Percentiles rank a stretch among this genome's conserved stretches.
Conservation (phyloP, 176 grass and related monocot genomes). For the Avena sativa region DNA sequence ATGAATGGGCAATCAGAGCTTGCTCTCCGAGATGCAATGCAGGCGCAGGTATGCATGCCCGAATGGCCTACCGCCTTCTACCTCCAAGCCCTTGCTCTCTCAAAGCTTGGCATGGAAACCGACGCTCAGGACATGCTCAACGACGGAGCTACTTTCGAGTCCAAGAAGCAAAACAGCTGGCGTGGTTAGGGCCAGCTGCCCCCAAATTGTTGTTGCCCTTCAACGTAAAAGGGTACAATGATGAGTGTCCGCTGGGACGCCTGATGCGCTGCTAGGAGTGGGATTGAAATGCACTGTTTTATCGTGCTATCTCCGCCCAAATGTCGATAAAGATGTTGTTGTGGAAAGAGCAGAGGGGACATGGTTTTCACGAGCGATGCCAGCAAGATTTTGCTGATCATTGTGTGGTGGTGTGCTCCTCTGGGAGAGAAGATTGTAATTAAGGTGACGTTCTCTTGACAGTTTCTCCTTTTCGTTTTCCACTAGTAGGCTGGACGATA, state of each 20-base stretch:
- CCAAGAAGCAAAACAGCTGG: constrained; percentile 95
- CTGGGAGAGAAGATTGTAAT: constrained; percentile 50
- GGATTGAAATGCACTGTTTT: constrained; percentile 60
- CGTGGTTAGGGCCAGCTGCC: constrained; percentile 50
- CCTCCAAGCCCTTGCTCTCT: constrained; percentile 93
- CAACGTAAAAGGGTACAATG: constrained; percentile 24
- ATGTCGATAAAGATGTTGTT: constrained; percentile 30
- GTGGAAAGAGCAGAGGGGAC: constrained; percentile 17
- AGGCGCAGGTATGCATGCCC: constrained; percentile 97
- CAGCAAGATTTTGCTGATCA: constrained; percentile 38
- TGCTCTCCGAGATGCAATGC: constrained; percentile 96
- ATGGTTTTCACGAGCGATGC: constrained; percentile 8
- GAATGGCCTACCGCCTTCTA: constrained; percentile 99
- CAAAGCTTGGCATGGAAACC: constrained; percentile 97
- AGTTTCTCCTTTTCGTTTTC: constrained; percentile 38
- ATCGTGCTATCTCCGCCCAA: constrained; percentile 44
- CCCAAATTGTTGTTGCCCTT: background rate
- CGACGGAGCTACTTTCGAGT: constrained; percentile 88
- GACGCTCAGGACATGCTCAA: constrained; percentile 99
- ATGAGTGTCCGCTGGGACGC: constrained; percentile 16
- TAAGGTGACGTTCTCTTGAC: constrained; percentile 44
- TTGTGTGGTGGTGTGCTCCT: constrained; percentile 32
- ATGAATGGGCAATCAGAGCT: constrained; percentile 97
- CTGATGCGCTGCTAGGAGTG: constrained; percentile 45
- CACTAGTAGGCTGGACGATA: constrained; percentile 23